These are phyloP conservation scores for Penicillium roqueforti DNA, from an alignment of 495 filamentous ascomycete genomes.

Conservation along the genomic window DNA sequence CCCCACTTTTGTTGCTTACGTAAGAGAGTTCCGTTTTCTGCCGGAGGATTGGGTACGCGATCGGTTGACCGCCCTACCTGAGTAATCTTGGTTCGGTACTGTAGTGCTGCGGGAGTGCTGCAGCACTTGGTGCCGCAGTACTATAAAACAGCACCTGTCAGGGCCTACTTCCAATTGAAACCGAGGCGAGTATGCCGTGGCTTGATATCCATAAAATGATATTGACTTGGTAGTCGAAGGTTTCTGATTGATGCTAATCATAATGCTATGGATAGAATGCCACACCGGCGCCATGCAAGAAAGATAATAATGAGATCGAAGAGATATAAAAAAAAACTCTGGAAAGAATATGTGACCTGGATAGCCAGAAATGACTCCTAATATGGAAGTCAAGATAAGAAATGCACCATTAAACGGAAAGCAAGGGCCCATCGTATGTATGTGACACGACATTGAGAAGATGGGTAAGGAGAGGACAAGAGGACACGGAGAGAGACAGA, in stretches of 20 bases:
- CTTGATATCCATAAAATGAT: not conserved
- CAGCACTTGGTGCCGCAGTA: no score
- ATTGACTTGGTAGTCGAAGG: not conserved
- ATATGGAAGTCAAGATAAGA: not conserved
- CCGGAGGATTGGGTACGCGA: no score
- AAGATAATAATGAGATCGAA: not conserved
- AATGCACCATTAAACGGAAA: not conserved
- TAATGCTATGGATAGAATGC: not conserved
- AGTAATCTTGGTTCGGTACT: no score
- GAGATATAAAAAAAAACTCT: not conserved
- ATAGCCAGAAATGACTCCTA: not conserved
- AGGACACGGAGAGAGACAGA: not conserved
- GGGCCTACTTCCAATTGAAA: not conserved
- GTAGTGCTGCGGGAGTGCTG: no score
- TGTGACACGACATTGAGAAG: not conserved
- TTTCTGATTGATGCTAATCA: not conserved
- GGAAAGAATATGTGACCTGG: not conserved
- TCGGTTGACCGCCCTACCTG: no score
- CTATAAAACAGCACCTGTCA: no score
- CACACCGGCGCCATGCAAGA: constrained; percentile 4
- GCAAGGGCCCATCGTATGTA: not conserved
- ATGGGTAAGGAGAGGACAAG: not conserved
- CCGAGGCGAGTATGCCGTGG: not conserved
- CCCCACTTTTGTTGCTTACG: no score
- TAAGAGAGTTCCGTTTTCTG: no score